Conservation (phyloP, 495 filamentous ascomycete genomes). For the Lophium mytilinum region DNA sequence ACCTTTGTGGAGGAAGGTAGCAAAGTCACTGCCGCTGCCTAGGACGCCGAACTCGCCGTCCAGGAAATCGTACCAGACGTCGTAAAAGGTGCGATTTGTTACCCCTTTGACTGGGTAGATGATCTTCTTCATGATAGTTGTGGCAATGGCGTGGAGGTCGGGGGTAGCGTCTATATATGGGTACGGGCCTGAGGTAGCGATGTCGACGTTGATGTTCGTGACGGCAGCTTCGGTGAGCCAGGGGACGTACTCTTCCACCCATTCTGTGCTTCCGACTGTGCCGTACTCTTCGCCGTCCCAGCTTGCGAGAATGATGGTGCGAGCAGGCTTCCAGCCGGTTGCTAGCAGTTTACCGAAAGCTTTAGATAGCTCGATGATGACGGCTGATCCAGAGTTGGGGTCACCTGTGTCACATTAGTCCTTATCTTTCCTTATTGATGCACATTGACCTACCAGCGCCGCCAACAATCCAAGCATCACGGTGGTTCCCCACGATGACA, state of each 20-base stretch:
- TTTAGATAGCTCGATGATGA: conserved; percentile 34
- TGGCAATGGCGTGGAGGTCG: conserved; percentile 22
- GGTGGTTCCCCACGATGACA: conserved; percentile 30
- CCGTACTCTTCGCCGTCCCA: conserved; percentile 45
- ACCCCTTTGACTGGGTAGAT: conserved; percentile 17
- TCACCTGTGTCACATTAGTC: conserved; percentile 20
- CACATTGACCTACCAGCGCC: conserved; percentile 27
- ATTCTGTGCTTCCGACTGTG: conserved; percentile 39
- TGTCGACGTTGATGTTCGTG: conserved; percentile 61
- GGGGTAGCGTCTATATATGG: conserved; percentile 24
- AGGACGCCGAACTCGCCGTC: conserved; percentile 26
- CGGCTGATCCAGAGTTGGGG: conserved; percentile 39
- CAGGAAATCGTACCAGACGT: conserved; percentile 22
- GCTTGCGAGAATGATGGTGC: conserved; percentile 28
- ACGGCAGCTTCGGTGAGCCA: conserved; percentile 33
- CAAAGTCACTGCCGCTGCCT: conserved; percentile 29
- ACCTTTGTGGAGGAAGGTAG: conserved; percentile 28
- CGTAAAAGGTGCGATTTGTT: conserved; percentile 32
- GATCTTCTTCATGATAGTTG: conserved; percentile 25
- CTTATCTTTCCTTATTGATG: neutral
- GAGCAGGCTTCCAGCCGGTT: conserved; percentile 39
- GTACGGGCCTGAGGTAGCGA: conserved; percentile 42
- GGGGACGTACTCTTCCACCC: conserved; percentile 31
- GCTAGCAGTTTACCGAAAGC: conserved; percentile 37
- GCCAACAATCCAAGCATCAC: conserved; percentile 36